A percentile compares a stretch with the other conserved stretches of the same genome.
These are phyloP conservation scores for Gastrodia elata DNA, from an alignment of 106 monocot genomes.

Conservation along the genomic window DNA sequence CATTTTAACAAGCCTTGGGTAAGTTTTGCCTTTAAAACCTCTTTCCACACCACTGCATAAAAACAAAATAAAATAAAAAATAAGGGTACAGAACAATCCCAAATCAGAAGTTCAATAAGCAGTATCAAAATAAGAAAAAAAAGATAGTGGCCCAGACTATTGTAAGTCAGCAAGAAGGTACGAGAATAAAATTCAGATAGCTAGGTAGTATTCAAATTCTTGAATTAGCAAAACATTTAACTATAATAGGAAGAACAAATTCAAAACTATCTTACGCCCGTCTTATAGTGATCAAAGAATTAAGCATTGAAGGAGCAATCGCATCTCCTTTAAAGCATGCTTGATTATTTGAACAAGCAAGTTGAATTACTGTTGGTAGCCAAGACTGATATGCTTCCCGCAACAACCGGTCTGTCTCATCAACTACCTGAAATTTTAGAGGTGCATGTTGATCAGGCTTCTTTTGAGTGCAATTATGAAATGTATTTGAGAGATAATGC, in stretches of 20 bases:
- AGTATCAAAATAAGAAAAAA: neutral
- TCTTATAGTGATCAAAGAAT: constrained; percentile 58
- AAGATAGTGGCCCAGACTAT: neutral
- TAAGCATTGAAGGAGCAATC: constrained; percentile 10
- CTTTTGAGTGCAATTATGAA: neutral
- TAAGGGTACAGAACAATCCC: neutral
- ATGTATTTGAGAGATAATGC: neutral
- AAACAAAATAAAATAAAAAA: neutral
- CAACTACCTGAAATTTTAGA: constrained; percentile 64
- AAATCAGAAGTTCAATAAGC: neutral
- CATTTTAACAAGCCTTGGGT: constrained; percentile 70
- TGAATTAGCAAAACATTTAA: neutral
- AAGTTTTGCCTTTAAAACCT: constrained; percentile 59
- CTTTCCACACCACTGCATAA: constrained; percentile 49
- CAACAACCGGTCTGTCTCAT: constrained; percentile 86
- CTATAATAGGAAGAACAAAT: neutral
- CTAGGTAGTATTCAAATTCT: neutral
- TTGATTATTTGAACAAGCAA: constrained; percentile 34
- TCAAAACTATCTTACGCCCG: constrained; percentile 38
- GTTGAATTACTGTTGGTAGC: constrained; percentile 71
- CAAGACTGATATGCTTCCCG: constrained; percentile 96
- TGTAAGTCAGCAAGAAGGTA: neutral
- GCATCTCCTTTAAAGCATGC: constrained; percentile 13
- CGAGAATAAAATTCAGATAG: neutral
- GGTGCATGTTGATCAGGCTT: neutral